Base-by-base conservation (phyloP, 1,284 basidiomycete genomes). In the Neotropicomus parvogracilis region DNA sequence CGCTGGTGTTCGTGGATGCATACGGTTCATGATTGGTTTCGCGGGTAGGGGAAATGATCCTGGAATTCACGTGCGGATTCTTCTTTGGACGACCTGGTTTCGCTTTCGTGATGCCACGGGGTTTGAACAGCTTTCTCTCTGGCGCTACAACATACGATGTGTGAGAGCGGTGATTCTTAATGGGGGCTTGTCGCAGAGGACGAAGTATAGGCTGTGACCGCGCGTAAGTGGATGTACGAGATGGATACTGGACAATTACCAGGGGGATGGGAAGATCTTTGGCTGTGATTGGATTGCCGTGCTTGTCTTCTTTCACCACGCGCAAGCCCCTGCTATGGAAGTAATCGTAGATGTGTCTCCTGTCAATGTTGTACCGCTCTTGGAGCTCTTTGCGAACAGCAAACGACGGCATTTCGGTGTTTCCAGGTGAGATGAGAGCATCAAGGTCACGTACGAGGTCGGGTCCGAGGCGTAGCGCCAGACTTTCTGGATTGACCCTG, bases 281-380 rank as follows among this genome's bases (percentile, higher is more conserved):
- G 4, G 40, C 42, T 8, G 44, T 14, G 35, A 53, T 31, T 12
- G 51, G 50, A 46, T 80, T 75, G 14, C 70, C 73, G 53, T 78
- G 75, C 52, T 76, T 80, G 55, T 83, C 82, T 59, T 85, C 81
- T 54, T 83, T 82, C 13, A 81, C 77, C 29, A 84, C 83, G 27
- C 83, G 76, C 41, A 87, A 65, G 31, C 84, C 84, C 75, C 66
- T 62, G 56, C 63, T 66, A 49, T 86, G 85, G 65, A 85, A 86
- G 63, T 85, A 87, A 62, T 87, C 85, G 59, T 87, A 87, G 54
- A 87, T 79, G 54, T 85, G 84, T 54, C 85, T 70, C 54, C 85
- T 72, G 60, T 87, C 84, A 47, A 85, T 80, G 50, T 71, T 73
- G 61, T 82, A 84, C 42, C 79, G 75, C 58, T 78, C 74, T 62